Percentiles rank a stretch among this genome's conserved stretches.
phyloP scores from a whole-genome alignment of 257 asterid species.

The Nicotiana benthamiana region DNA sequence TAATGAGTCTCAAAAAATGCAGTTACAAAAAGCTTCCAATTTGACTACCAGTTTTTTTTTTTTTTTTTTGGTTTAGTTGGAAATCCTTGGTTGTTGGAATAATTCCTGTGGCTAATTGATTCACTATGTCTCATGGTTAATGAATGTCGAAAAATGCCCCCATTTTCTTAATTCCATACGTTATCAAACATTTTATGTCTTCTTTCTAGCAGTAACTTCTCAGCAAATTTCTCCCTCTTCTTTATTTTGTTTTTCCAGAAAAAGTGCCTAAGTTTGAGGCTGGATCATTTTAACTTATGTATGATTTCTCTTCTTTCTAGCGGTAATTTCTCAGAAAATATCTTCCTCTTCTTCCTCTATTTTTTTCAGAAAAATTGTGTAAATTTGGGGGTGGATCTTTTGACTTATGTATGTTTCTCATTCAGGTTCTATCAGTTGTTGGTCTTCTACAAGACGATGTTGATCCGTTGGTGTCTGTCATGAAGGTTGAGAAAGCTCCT shows the following conservation, averaged over 20 bases:
- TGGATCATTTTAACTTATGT: background rate
- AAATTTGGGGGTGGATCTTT: background rate
- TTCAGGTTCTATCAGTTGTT: constrained; percentile 90
- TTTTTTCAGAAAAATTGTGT: background rate
- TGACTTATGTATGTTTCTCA: background rate
- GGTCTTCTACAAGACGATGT: constrained; percentile 95
- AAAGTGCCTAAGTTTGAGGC: background rate
- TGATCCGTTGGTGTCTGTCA: constrained; percentile 96
- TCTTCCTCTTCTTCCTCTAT: background rate
- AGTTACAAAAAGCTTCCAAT: background rate
- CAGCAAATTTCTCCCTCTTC: background rate
- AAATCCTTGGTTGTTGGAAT: background rate
- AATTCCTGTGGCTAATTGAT: background rate
- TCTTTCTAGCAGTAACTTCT: background rate
- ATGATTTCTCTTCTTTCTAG: background rate
- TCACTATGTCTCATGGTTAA: background rate
- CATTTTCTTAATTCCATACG: background rate
- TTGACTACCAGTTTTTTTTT: background rate
- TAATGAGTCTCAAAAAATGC: no score
- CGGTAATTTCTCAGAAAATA: background rate
- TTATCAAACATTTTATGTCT: background rate
- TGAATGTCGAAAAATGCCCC: background rate
- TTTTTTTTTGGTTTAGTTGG: background rate
- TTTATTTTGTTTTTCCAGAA: background rate
- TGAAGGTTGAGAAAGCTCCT: constrained; percentile 98